A percentile compares a stretch with the other conserved stretches of the same genome.
These are phyloP conservation scores for Candida adriatica DNA, from an alignment of 805 yeast genomes.

Conservation along the genomic window DNA sequence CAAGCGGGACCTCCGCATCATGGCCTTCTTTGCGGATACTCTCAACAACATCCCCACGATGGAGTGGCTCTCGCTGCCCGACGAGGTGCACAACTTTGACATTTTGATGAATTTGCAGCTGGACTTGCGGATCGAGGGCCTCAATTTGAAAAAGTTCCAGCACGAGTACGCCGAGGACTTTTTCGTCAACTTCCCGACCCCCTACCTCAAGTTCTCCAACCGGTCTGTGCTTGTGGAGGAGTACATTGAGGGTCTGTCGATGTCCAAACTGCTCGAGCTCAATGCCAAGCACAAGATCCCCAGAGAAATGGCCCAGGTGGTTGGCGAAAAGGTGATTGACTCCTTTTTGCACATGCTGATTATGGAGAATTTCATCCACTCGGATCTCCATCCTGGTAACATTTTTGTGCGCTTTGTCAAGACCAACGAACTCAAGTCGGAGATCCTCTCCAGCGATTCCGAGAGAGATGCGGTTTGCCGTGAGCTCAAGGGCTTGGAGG, in stretches of 20 bases:
- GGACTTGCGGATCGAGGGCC: slow-evolving; percentile 84
- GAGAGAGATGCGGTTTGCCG: slow-evolving; percentile 21
- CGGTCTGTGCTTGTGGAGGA: slow-evolving; percentile 81
- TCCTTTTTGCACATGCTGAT: slow-evolving; percentile 91
- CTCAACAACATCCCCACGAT: slow-evolving; percentile 80
- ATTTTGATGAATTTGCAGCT: slow-evolving; percentile 82
- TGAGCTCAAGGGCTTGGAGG: slow-evolving; percentile 14
- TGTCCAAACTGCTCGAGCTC: slow-evolving; percentile 56
- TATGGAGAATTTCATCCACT: slow-evolving; percentile 89
- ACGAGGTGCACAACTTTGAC: slow-evolving; percentile 85
- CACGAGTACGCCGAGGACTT: slow-evolving; percentile 51
- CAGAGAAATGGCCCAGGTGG: slow-evolving; percentile 52
- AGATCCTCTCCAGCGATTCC: slow-evolving; percentile 18
- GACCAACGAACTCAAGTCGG: slow-evolving; percentile 28
- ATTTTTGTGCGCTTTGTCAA: slow-evolving; percentile 70
- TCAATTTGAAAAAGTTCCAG: slow-evolving; percentile 67
- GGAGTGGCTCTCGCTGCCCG: slow-evolving; percentile 97
- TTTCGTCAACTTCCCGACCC: slow-evolving; percentile 76
- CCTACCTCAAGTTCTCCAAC: slow-evolving; percentile 57
- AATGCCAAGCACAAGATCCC: slow-evolving; percentile 29
- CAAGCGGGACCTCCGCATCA: slow-evolving; percentile 74
- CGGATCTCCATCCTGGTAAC: slow-evolving; percentile 96
- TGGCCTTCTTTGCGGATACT: slow-evolving; percentile 69
- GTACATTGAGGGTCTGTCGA: slow-evolving; percentile 73
- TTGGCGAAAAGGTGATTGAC: slow-evolving; percentile 79